Percentiles rank a stretch among this genome's conserved stretches.
phyloP scores from a whole-genome alignment of 805 yeast species.

The Kazachstania martiniae region DNA sequence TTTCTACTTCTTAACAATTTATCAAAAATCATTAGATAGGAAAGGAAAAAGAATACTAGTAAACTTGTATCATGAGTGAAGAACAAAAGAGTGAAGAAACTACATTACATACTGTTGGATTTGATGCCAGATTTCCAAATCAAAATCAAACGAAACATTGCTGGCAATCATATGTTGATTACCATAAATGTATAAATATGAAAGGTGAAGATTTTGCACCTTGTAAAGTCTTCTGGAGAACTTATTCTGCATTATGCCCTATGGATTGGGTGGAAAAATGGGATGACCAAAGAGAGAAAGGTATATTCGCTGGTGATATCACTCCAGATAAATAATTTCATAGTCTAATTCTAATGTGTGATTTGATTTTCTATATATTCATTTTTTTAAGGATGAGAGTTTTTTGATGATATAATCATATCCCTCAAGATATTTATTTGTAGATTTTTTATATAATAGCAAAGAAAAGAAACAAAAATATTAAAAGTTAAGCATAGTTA shows the following conservation, averaged over 20 bases:
- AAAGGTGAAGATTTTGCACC: constrained; percentile 99
- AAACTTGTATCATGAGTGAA: constrained; percentile 5
- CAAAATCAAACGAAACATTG: constrained; percentile 97
- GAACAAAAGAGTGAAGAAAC: constrained; percentile 19
- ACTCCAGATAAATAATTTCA: constrained; percentile 22
- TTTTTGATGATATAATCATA: too few relatives aligned
- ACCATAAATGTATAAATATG: constrained; percentile 91
- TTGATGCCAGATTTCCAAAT: constrained; percentile 93
- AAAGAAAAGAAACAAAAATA: too few relatives aligned
- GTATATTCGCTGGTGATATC: constrained; percentile 44
- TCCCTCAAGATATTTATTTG: too few relatives aligned
- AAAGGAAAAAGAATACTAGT: too few relatives aligned
- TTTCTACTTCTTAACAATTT: too few relatives aligned
- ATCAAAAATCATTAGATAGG: too few relatives aligned
- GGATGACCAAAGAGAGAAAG: constrained; percentile 73
- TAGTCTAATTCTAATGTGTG: too few relatives aligned
- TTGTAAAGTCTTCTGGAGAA: constrained; percentile 87
- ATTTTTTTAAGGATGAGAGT: too few relatives aligned
- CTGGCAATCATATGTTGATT: constrained; percentile 96
- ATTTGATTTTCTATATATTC: too few relatives aligned
- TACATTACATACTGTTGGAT: constrained; percentile 55
- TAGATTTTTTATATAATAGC: too few relatives aligned
- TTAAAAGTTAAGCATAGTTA: too few relatives aligned
- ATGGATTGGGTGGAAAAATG: constrained; percentile 76
- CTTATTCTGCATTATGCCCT: constrained; percentile 81